Percentiles rank a stretch among this genome's conserved stretches.
phyloP scores from a whole-genome alignment of 768 basidiomycete species.

The Butyriboletus loyo region DNA sequence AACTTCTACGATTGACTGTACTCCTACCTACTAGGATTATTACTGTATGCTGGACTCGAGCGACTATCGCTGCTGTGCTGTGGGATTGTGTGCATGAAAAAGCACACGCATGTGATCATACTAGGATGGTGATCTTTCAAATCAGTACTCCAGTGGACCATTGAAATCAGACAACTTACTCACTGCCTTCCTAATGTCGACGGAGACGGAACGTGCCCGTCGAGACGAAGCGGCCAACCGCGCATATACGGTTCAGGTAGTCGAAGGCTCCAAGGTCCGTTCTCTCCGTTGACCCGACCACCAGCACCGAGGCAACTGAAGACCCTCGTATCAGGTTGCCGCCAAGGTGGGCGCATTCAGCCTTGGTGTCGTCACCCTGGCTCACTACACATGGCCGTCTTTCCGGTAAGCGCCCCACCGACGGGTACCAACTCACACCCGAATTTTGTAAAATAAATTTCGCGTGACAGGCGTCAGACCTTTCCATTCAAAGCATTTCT shows the following conservation, averaged over 20 bases:
- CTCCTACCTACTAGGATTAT: neutral
- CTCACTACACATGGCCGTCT: constrained; percentile 67
- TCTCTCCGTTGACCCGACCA: constrained; percentile 7
- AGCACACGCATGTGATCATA: neutral
- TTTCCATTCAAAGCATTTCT: constrained; percentile 80
- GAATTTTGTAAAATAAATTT: neutral
- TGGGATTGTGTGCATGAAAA: neutral
- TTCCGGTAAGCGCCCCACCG: constrained; percentile 51
- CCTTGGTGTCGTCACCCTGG: constrained; percentile 57
- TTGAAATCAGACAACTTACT: neutral
- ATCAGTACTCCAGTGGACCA: neutral
- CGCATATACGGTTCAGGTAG: constrained; percentile 59
- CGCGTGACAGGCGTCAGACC: constrained; percentile 61
- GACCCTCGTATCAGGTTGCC: constrained; percentile 44
- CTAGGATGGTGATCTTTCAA: constrained; percentile 3
- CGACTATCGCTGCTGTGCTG: neutral
- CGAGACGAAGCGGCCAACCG: constrained; percentile 53
- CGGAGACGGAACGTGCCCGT: constrained; percentile 32
- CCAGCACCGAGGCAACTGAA: neutral
- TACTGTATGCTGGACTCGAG: neutral
- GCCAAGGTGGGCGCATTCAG: constrained; percentile 51
- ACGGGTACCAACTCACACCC: neutral
- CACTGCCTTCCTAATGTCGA: constrained; percentile 26
- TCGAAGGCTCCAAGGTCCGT: constrained; percentile 55
- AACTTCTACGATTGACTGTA: neutral